Conservation (phyloP, 108 stramenopile species). For the Schizochytrium sp. region DNA sequence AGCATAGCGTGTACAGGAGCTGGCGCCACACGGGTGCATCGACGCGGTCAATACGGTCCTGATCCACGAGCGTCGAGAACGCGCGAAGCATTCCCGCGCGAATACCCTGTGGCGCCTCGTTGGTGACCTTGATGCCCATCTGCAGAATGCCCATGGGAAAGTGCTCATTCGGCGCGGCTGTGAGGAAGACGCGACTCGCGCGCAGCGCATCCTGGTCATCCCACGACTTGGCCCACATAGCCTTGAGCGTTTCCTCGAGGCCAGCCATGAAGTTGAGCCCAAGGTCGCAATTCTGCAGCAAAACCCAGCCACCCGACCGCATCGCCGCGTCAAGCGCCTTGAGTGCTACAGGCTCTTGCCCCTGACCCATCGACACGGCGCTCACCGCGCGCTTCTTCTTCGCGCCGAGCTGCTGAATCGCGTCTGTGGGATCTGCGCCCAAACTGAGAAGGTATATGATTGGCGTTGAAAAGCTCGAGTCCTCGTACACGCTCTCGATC, state of each 20-base stretch:
- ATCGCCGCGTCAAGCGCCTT: conserved; percentile 73
- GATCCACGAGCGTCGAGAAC: conserved; percentile 79
- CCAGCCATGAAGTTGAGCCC: conserved; percentile 72
- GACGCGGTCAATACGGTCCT: conserved; percentile 76
- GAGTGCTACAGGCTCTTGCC: conserved; percentile 80
- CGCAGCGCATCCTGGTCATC: conserved; percentile 52
- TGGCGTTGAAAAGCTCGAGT: conserved; percentile 64
- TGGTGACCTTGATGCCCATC: conserved; percentile 84
- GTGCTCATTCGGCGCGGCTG: conserved; percentile 69
- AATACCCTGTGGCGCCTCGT: conserved; percentile 76
- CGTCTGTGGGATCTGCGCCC: conserved; percentile 83
- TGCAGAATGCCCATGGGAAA: conserved; percentile 82
- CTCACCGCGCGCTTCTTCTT: conserved; percentile 73
- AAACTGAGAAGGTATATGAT: conserved; percentile 76
- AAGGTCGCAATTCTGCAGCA: conserved; percentile 81
- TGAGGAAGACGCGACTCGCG: conserved; percentile 77
- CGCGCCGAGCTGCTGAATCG: conserved; percentile 68
- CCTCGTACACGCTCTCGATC: conserved; percentile 71
- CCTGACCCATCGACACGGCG: conserved; percentile 75
- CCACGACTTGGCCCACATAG: conserved; percentile 46
- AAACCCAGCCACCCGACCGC: conserved; percentile 79
- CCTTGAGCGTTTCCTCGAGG: conserved; percentile 68
- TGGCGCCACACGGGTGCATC: conserved; percentile 72
- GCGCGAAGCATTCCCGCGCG: conserved; percentile 73
- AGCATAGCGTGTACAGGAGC: conserved; percentile 70